Percentiles rank a stretch among this genome's conserved stretches.
Evolutionary conservation across 768 basidiomycete species (phyloP).

Genomic region (Sporobolomyces roseus): DNA sequence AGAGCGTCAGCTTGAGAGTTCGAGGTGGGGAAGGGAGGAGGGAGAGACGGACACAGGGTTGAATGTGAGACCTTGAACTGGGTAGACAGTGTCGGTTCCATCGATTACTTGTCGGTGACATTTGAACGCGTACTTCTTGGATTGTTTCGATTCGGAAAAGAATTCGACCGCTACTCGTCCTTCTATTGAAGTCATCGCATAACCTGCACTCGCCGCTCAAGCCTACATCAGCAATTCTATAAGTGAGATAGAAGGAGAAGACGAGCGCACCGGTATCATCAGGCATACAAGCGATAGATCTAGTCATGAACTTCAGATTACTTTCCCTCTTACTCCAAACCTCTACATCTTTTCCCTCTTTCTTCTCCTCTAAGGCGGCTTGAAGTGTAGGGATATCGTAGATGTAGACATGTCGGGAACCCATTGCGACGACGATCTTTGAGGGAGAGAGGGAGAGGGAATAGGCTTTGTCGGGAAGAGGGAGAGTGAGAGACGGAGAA

Average conservation of each 20-base stretch:
- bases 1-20: not conserved
- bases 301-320: slow-evolving; percentile 90
- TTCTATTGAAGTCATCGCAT: slow-evolving; percentile 87
- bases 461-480: slow-evolving; percentile 79
- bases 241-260: not conserved
- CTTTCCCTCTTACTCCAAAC: slow-evolving; percentile 81
- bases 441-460: slow-evolving; percentile 71
- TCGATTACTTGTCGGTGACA: slow-evolving; percentile 87
- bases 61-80: slow-evolving; percentile 91
- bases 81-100: slow-evolving; percentile 92
- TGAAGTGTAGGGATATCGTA: slow-evolving; percentile 77
- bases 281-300: slow-evolving; percentile 84
- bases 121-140: slow-evolving; percentile 93
- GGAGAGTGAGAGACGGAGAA: slow-evolving; percentile 57
- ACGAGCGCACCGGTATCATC: slow-evolving; percentile 73
- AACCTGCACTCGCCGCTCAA: slow-evolving; percentile 56
- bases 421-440: slow-evolving; percentile 87
- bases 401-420: slow-evolving; percentile 81
- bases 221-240: not conserved
- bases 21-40: not conserved
- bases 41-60: slow-evolving; percentile 65
- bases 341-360: slow-evolving; percentile 43
- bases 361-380: slow-evolving; percentile 46
- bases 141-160: slow-evolving; percentile 71
- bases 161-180: slow-evolving; percentile 97